Percentiles rank a stretch among this genome's conserved stretches.
These are phyloP conservation scores for Clavispora santaluciae DNA, from an alignment of 805 yeast species.

Conservation along the genomic window DNA sequence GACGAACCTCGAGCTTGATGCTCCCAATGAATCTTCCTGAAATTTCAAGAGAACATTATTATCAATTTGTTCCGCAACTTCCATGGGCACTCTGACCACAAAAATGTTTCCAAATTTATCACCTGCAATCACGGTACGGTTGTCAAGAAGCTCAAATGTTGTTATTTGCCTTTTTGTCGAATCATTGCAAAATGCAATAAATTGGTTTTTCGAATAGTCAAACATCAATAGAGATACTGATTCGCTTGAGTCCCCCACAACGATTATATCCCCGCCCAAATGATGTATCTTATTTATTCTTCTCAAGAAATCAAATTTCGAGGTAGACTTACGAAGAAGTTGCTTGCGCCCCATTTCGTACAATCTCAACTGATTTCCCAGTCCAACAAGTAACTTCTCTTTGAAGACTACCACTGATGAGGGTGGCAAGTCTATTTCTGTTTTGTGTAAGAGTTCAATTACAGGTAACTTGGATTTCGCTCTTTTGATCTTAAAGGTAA, in stretches of 20 bases:
- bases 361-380: slow-evolving; percentile 47
- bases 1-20: slow-evolving; percentile 49
- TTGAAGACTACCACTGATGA: slow-evolving; percentile 48
- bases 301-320: slow-evolving; percentile 38
- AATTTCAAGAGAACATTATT: slow-evolving; percentile 38
- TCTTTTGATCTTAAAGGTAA: slow-evolving; percentile 32
- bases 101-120: slow-evolving; percentile 83
- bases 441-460: slow-evolving; percentile 53
- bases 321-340: slow-evolving; percentile 60
- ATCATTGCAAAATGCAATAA: slow-evolving; percentile 70
- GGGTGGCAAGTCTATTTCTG: slow-evolving; percentile 47
- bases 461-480: slow-evolving; percentile 14
- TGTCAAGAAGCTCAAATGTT: slow-evolving; percentile 56
- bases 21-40: slow-evolving; percentile 39
- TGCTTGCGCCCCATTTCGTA: slow-evolving; percentile 80
- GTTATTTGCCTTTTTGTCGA: slow-evolving; percentile 63
- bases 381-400: slow-evolving; percentile 57
- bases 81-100: slow-evolving; percentile 56
- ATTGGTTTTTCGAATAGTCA: slow-evolving; percentile 43
- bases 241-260: slow-evolving; percentile 66
- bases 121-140: slow-evolving; percentile 73
- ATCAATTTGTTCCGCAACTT: slow-evolving; percentile 44
- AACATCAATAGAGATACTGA: slow-evolving; percentile 57
- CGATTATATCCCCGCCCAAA: slow-evolving; percentile 52
- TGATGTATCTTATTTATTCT: slow-evolving; percentile 50